Conservation (phyloP, 495 filamentous ascomycete genomes). For the Podospora pseudopauciseta region DNA sequence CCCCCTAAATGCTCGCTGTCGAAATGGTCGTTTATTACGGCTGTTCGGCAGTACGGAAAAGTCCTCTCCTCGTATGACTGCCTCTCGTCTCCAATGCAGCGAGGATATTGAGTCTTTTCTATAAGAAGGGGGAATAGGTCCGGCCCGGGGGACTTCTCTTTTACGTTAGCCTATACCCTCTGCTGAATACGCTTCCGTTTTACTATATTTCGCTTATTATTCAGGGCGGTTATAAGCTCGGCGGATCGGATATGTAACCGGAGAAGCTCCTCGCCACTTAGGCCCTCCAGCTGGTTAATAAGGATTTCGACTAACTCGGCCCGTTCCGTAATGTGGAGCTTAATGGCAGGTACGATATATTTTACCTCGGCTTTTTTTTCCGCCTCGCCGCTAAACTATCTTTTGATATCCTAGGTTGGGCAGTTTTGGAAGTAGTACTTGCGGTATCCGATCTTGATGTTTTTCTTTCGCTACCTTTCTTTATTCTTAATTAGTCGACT, state of each 20-base stretch:
- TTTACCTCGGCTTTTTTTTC: no score
- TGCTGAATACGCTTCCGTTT: conserved; percentile 9
- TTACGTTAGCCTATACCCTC: conserved; percentile 11
- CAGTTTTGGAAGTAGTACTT: no score
- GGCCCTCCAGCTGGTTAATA: no score
- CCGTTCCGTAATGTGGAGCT: no score
- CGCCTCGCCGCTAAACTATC: no score
- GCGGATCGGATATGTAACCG: conserved; percentile 19
- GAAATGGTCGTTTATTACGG: conserved; percentile 15
- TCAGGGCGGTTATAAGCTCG: conserved; percentile 15
- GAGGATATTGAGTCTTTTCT: conserved; percentile 11
- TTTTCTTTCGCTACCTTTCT: no score
- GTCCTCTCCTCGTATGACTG: conserved; percentile 11
- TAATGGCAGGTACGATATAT: no score
- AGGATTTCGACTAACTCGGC: no score
- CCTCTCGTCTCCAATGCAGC: conserved; percentile 10
- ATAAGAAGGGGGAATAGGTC: conserved; percentile 14
- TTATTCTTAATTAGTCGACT: no score
- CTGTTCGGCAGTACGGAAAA: conserved; percentile 14
- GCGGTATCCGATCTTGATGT: no score
- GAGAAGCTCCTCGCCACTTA: conserved; percentile 5
- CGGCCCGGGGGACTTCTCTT: conserved; percentile 11
- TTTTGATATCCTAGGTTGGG: no score
- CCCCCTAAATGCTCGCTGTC: conserved; percentile 10
- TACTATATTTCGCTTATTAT: conserved; percentile 9